phyloP scores from a whole-genome alignment of 192 early-diverging fungal species.

The Umbelopsis vinacea region DNA sequence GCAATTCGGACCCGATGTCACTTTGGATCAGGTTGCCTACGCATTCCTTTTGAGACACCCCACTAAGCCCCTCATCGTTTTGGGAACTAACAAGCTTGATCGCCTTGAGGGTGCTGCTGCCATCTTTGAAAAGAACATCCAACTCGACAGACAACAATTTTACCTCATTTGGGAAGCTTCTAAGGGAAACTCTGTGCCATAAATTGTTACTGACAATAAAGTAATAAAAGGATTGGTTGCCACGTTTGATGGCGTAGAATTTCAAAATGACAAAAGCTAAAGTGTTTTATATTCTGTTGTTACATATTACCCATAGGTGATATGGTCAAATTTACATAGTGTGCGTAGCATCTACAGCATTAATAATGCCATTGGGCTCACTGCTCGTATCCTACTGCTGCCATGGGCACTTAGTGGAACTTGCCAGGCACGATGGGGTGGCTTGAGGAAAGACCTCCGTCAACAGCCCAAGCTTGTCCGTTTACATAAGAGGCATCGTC shows the following conservation, averaged over 20 bases:
- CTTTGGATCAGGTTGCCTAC: slow-evolving; percentile 50
- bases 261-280: too few species aligned
- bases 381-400: not conserved
- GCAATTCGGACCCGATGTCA: slow-evolving; percentile 34
- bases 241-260: not conserved
- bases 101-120: slow-evolving; percentile 28
- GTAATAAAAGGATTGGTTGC: not conserved
- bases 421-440: slow-evolving; percentile 37
- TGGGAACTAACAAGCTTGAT: slow-evolving; percentile 46
- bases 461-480: slow-evolving; percentile 50
- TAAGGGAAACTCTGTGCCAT: slow-evolving; percentile 20
- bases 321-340: not conserved
- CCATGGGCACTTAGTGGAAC: slow-evolving; percentile 25
- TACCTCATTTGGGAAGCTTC: slow-evolving; percentile 28
- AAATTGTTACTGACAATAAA: not conserved
- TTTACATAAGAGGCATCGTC: slow-evolving; percentile 57
- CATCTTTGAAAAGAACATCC: slow-evolving; percentile 21
- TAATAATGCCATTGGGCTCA: not conserved
- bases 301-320: not conserved
- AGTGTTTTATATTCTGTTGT: too few species aligned
- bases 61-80: slow-evolving; percentile 32
- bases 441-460: slow-evolving; percentile 48
- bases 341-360: not conserved
- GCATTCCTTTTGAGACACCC: slow-evolving; percentile 49
- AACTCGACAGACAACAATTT: slow-evolving; percentile 22